Percentiles rank a stretch among this genome's conserved stretches.
These are phyloP conservation scores for Globisporangium irregulare DNA, from an alignment of 352 stramenopile genomes.

Conservation along the genomic window DNA sequence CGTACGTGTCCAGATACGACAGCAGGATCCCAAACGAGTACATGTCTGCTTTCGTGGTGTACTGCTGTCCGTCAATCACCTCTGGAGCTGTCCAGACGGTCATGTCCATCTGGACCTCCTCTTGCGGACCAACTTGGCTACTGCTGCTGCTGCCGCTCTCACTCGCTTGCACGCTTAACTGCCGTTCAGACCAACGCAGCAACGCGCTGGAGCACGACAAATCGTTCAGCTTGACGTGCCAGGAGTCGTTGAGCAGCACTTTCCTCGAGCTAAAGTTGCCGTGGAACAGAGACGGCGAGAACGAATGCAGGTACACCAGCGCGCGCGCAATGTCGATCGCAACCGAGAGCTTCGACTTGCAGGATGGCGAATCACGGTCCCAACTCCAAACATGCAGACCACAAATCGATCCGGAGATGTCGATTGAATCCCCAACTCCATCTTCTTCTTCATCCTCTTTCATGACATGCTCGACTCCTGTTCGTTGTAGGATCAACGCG, in stretches of 20 bases:
- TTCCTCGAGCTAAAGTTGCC: slow-evolving; percentile 44
- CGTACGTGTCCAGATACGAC: slow-evolving; percentile 35
- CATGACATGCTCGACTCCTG: background rate
- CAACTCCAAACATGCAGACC: slow-evolving; percentile 23
- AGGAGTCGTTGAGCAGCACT: slow-evolving; percentile 36
- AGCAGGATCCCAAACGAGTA: slow-evolving; percentile 46
- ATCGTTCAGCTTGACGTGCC: slow-evolving; percentile 43
- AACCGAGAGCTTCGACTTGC: slow-evolving; percentile 42
- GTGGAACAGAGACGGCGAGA: slow-evolving; percentile 35
- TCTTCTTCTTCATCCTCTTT: slow-evolving; percentile 3
- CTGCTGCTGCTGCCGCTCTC: slow-evolving; percentile 1
- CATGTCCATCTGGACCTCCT: slow-evolving; percentile 45
- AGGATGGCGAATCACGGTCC: slow-evolving; percentile 18
- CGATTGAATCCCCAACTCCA: background rate
- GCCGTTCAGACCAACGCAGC: slow-evolving; percentile 31
- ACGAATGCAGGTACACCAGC: slow-evolving; percentile 48
- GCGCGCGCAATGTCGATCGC: slow-evolving; percentile 35
- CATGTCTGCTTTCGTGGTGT: slow-evolving; percentile 43
- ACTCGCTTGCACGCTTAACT: slow-evolving; percentile 12
- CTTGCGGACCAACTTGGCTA: background rate
- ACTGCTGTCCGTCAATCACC: slow-evolving; percentile 41
- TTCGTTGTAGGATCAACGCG: slow-evolving; percentile 7
- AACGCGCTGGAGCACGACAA: slow-evolving; percentile 41
- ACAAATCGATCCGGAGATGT: background rate
- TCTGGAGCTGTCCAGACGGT: slow-evolving; percentile 44